Base-by-base conservation (phyloP, 148 eudicot genomes). In the Selenicereus undatus region DNA sequence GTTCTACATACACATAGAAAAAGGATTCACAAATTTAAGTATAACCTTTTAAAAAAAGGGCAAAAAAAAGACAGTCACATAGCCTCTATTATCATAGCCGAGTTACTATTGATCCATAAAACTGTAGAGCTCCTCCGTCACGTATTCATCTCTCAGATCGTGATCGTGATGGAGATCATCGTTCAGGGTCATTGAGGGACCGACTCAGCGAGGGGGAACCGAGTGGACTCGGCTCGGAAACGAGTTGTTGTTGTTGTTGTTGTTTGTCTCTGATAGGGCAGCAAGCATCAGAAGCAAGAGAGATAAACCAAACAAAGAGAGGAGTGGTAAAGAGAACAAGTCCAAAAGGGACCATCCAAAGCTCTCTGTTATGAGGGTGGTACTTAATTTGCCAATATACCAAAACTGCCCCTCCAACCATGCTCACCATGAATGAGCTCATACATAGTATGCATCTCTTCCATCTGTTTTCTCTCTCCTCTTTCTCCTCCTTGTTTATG, bases 291-390 rank as follows among this genome's bases (percentile, higher is more conserved):
- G 91, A 83, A 74, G 82, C 56, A 32, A 81, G 72, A 81, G 83
- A 75, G 20, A 88, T 77, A 42, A 86, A 79, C 81, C 82, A 84
- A 48, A 89, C 81, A 39, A 90, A 56, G 50, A 88, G 54, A 8
- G 94, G 94, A 0, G 97, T 90, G 54, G 83, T 56, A 30, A 89
- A 83, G 76, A 90, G 66, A 26, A 89, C 64, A 8, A 91, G 86
- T 29, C 91, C 91, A 70, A 87, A 70, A 39, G 96, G 96, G 36
- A 92, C 92, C 96, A 92, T 92, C 96, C 96, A 92, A 32, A 85
- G 80, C 78, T 92, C 78, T 9, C 81, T 83, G 39, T 89, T 88
- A 24, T 76, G 78, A 4, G 91, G 84, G 81, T 90, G 96, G 77
- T 86, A 87, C 17, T 77, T 77, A 4, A 82, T 42, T 35, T 68